Percentiles rank a stretch among this genome's conserved stretches.
phyloP scores from a whole-genome alignment of 768 basidiomycete species.

The Mycena pura region DNA sequence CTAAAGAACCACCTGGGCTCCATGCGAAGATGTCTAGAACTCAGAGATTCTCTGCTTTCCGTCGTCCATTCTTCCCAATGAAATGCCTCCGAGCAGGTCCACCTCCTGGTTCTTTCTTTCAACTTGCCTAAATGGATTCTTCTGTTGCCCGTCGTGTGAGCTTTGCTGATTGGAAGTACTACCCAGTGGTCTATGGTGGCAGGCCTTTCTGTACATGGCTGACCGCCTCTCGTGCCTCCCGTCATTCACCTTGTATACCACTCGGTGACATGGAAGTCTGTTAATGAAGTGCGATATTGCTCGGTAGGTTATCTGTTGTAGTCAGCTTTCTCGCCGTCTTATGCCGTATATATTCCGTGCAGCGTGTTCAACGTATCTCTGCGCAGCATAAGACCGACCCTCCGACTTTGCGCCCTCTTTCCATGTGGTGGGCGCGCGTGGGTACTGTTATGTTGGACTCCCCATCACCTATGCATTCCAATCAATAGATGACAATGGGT shows the following conservation, averaged over 20 bases:
- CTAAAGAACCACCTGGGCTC: neutral
- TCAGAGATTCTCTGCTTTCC: conserved; percentile 8
- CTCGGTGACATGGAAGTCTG: conserved; percentile 10
- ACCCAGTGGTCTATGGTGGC: conserved; percentile 7
- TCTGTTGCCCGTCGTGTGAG: neutral
- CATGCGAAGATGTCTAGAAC: conserved; percentile 8
- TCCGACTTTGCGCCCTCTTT: too few relatives aligned
- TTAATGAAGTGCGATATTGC: conserved; percentile 5
- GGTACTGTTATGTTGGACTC: too few relatives aligned
- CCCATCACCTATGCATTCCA: too few relatives aligned
- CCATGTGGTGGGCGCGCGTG: too few relatives aligned
- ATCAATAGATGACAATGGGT: too few relatives aligned
- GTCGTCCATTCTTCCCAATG: neutral
- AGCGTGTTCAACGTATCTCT: neutral
- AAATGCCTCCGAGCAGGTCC: conserved; percentile 15
- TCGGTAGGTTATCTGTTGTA: neutral
- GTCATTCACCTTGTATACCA: conserved; percentile 12
- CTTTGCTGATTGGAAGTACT: neutral
- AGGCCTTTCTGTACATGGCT: neutral
- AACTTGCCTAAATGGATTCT: conserved; percentile 7
- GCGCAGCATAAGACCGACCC: too few relatives aligned
- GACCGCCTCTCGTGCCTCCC: neutral
- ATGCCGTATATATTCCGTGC: too few relatives aligned
- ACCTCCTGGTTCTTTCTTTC: conserved; percentile 19
- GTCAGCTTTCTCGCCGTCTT: neutral